Evolutionary conservation across 495 filamentous ascomycete species (phyloP), one percentile per base, ranked within the genome.

Genomic region (Lichina pygmaea): DNA sequence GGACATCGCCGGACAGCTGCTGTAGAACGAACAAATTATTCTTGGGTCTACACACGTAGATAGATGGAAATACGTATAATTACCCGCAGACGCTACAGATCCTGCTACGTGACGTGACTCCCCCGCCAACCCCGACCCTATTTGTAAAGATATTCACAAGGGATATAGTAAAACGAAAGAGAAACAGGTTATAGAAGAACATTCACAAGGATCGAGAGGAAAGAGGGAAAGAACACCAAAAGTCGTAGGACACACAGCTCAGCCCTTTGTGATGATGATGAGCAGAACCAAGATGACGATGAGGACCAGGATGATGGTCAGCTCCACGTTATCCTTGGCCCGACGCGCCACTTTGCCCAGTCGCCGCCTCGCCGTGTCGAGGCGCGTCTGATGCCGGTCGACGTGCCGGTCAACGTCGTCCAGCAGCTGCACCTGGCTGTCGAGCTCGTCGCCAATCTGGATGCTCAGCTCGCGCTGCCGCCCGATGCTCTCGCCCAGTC

Each of bases 361-460:
- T 51, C 79, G 69, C 50, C 69, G 69, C 52, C 71, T 66, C 30
- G 89, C 89, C 15, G 76, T 66, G 50, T 81, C 70, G 41, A 97
- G 60, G 38, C 78, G 74, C 17, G 60, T 62, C 57, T 74, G 68
- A 62, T 95, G 86, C 46, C 89, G 65, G 53, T 92, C 84, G 34
- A 86, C 78, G 47, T 74, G 66, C 24, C 66, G 66, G 49, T 94
- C 89, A 50, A 91, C 76, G 45, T 86, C 86, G 60, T 91, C 89
- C 38, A 97, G 64, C 63, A 97, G 62, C 54, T 75, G 61, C 17
- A 89, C 80, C 55, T 97, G 89, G 50, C 72, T 73, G 49, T 97
- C 89, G 24, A 97, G 64, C 66, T 97, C 89, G 57, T 95, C 81
- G 24, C 89, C 89, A 55, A 97, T 97, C 64, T 85, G 81, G 56